Evolutionary conservation across 2,329 filamentous ascomycete genomes (phyloP).

Genomic region (Neoarthrinium moseri): DNA sequence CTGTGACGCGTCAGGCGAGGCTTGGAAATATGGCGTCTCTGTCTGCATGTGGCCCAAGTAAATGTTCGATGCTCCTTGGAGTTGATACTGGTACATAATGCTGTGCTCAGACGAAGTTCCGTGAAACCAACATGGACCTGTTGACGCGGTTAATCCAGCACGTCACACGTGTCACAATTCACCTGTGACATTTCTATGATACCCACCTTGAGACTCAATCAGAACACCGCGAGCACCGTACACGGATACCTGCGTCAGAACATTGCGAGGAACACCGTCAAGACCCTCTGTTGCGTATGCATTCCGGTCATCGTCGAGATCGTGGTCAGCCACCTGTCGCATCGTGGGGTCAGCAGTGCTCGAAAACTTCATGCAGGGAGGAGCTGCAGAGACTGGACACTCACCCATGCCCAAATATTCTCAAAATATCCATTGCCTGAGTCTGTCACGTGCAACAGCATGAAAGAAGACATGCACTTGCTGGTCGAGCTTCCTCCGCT

Average conservation of each 20-base stretch:
- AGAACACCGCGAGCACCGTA: conserved; percentile 35
- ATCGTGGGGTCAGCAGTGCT: no score
- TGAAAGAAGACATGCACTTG: conserved; percentile 58
- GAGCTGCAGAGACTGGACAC: no score
- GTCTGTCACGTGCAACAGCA: conserved; percentile 44
- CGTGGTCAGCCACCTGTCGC: no score
- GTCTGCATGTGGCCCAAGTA: conserved; percentile 46
- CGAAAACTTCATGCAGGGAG: no score
- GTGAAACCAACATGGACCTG: conserved; percentile 33
- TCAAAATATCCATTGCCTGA: conserved; percentile 46
- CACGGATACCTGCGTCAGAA: conserved; percentile 33
- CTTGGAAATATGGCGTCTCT: conserved; percentile 39
- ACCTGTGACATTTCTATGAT: no score
- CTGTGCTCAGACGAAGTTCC: conserved; percentile 50
- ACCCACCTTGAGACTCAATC: conserved; percentile 29
- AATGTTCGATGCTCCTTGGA: conserved; percentile 44
- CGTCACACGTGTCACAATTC: no score
- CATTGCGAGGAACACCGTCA: no score
- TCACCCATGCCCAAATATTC: conserved; percentile 64
- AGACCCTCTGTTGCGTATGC: no score
- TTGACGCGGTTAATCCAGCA: no score
- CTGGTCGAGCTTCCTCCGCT: conserved; percentile 41
- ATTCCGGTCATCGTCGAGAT: conserved; percentile 56
- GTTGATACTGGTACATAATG: conserved; percentile 51
- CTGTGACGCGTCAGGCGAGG: conserved; percentile 16